Conservation (phyloP, 2,329 filamentous ascomycete species). For the Thermothelomyces thermophilus region DNA sequence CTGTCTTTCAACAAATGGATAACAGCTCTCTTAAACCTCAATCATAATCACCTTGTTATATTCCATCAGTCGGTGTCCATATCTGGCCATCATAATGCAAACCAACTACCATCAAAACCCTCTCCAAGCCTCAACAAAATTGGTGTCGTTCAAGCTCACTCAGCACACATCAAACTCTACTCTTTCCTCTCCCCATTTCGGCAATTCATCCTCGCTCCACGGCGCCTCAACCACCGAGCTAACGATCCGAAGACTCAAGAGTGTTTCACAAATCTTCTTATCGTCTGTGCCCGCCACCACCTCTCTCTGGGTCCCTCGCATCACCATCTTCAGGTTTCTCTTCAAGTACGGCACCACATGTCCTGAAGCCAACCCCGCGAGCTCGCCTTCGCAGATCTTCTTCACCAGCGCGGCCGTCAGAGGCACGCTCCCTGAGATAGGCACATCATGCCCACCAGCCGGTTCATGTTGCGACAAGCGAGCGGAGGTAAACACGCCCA, state of each 20-base stretch:
- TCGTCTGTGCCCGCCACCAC: conserved; percentile 6
- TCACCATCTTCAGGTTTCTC: conserved; percentile 12
- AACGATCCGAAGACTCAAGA: conserved; percentile 16
- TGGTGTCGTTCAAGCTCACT: conserved; percentile 1
- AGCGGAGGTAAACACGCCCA: conserved; percentile 45
- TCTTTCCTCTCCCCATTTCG: conserved; percentile 17
- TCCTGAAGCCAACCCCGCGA: conserved; percentile 16
- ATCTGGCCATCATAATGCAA: no score
- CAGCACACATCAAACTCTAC: conserved; percentile 21
- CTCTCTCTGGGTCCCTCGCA: conserved; percentile 15
- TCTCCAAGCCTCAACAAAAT: no score
- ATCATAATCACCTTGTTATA: no score
- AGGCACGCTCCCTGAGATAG: conserved; percentile 45
- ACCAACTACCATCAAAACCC: no score
- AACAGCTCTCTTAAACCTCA: no score
- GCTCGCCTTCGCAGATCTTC: conserved; percentile 28
- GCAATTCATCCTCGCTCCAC: conserved; percentile 21
- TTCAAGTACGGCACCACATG: conserved; percentile 20
- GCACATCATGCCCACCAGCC: conserved; percentile 27
- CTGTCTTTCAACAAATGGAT: no score
- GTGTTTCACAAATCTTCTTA: background rate
- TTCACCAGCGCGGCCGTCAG: conserved; percentile 44
- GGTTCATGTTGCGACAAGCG: background rate
- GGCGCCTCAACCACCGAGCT: conserved; percentile 21
- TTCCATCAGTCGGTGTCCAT: no score